Evolutionary conservation across 2,329 filamentous ascomycete genomes (phyloP).

Genomic region (Alternaria solani): DNA sequence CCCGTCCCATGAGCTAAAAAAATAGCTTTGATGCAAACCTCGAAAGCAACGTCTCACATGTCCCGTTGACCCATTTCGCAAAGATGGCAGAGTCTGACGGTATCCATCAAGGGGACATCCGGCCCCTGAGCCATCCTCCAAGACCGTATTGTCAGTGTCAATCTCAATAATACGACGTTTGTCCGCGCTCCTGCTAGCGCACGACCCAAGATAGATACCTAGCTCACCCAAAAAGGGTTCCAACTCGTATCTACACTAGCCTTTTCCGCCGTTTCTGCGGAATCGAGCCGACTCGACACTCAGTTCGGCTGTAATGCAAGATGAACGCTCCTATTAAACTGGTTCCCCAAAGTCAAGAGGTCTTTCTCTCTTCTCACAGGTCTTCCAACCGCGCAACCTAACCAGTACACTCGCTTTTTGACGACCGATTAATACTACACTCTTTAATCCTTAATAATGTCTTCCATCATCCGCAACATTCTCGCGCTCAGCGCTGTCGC

Average conservation of each 20-base stretch:
- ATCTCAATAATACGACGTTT: conserved; percentile 28
- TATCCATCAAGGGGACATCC: conserved; percentile 23
- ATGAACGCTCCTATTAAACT: conserved; percentile 31
- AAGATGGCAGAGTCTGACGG: conserved; percentile 28
- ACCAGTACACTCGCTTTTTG: conserved; percentile 34
- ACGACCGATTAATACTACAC: conserved; percentile 25
- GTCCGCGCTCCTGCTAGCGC: conserved; percentile 25
- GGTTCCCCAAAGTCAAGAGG: conserved; percentile 26
- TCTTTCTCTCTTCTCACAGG: conserved; percentile 30
- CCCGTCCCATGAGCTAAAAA: conserved; percentile 25
- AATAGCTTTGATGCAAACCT: conserved; percentile 25
- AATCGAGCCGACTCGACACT: conserved; percentile 18
- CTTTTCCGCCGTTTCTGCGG: conserved; percentile 20
- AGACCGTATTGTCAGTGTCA: conserved; percentile 21
- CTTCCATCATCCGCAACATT: conserved; percentile 33
- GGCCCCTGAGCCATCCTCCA: conserved; percentile 25
- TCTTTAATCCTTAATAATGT: conserved; percentile 40
- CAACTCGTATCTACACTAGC: conserved; percentile 29
- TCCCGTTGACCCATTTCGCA: conserved; percentile 25
- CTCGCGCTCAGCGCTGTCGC: conserved; percentile 34
- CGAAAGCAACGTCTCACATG: conserved; percentile 24
- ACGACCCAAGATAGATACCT: conserved; percentile 31
- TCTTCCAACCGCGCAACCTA: conserved; percentile 30
- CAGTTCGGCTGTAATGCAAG: conserved; percentile 23
- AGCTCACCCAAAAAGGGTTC: conserved; percentile 28